Evolutionary conservation across 208 protist genomes (phyloP), one percentile per base, ranked within the genome.

Genomic region (Sergeia podlipaevii): DNA sequence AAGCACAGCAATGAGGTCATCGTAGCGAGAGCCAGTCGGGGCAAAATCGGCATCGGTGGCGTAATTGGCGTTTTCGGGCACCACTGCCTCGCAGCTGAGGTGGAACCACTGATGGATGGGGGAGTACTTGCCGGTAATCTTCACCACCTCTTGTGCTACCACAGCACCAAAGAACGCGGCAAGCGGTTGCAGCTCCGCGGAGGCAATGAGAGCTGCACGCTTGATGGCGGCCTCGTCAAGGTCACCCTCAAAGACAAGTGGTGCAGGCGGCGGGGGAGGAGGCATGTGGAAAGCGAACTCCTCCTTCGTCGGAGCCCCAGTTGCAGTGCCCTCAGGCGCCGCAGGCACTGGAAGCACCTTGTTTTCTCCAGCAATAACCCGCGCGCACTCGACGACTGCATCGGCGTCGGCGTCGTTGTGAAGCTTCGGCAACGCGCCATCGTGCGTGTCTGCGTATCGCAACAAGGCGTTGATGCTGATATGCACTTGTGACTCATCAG

Each of bases 91-190:
- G 20, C 59, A 78, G 42, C 97, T 96, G 44, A 98, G 95, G 70
- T 98, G 97, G 37, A 97, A 82, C 84, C 85, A 98, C 59, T 98
- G 97, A 36, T 86, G 65, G 30, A 99, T 87, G 15, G 97, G 97
- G 3, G 80, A 88, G 78, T 98, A 98, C 81, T 98, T 99, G 24
- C 93, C 93, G 13, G 90, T 90, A 39, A 96, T 96, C 73, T 99
- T 99, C 28, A 98, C 72, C 42, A 99, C 76, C 68, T 99, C 97
- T 75, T 99, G 98, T 11, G 95, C 95, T 2, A 96, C 94, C 20
- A 98, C 72, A 21, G 94, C 92, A 47, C 97, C 97, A 26, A 98
- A 74, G 32, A 98, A 88, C 42, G 96, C 84, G 33, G 85, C 74
- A 65, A 98, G 69, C 11, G 94, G 90, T 56, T 88, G 74, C 33